These are phyloP conservation scores for Gleditsia sinensis DNA, from an alignment of 306 rosid genomes.

Conservation along the genomic window DNA sequence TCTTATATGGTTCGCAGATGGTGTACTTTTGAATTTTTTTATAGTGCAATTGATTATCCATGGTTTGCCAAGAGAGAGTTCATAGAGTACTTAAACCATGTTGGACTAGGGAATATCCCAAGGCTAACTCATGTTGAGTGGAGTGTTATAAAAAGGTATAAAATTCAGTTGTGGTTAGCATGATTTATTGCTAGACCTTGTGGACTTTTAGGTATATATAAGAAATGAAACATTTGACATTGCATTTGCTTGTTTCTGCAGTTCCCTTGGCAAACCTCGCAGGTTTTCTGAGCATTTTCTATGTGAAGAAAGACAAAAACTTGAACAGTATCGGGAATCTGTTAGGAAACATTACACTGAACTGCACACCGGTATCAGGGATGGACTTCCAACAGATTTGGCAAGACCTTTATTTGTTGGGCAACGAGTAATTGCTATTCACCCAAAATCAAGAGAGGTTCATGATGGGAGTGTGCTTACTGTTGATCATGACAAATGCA, in stretches of 20 bases:
- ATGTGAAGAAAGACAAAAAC: constrained; percentile 77
- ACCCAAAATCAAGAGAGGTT: constrained; percentile 88
- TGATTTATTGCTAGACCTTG: constrained; percentile 17
- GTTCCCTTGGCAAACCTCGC: constrained; percentile 97
- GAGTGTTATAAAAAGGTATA: constrained; percentile 86
- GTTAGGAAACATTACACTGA: constrained; percentile 84
- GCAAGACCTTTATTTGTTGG: constrained; percentile 91
- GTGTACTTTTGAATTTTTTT: constrained; percentile 93
- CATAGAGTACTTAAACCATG: constrained; percentile 93
- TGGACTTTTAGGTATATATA: constrained; percentile 4
- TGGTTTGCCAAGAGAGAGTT: constrained; percentile 95
- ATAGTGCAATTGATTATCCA: constrained; percentile 92
- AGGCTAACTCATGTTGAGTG: constrained; percentile 89
- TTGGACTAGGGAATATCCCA: constrained; percentile 85
- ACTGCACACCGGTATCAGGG: constrained; percentile 64
- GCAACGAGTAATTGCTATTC: constrained; percentile 84
- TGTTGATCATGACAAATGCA: constrained; percentile 82
- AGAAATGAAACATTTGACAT: constrained; percentile 20
- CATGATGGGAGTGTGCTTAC: constrained; percentile 92
- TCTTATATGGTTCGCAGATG: constrained; percentile 72
- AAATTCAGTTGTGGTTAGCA: constrained; percentile 20
- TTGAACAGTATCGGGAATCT: constrained; percentile 77
- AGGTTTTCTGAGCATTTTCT: constrained; percentile 88
- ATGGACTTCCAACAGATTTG: constrained; percentile 95
- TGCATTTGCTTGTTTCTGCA: constrained; percentile 47